Conservation (phyloP, 1,139 yeast genomes). For the Protomyces lactucae-debilis region DNA sequence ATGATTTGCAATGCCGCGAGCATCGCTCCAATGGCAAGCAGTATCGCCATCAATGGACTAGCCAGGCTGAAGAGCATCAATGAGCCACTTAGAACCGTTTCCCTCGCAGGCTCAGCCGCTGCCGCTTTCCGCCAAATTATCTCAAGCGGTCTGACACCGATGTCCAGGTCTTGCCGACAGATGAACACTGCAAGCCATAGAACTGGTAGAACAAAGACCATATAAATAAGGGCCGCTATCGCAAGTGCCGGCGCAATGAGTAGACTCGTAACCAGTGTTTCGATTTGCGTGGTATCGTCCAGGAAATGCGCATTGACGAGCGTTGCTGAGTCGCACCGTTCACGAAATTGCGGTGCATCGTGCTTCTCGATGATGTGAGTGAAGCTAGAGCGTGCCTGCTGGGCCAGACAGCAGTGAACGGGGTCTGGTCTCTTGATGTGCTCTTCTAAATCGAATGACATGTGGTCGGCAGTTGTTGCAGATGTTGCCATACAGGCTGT, state of each 20-base stretch:
- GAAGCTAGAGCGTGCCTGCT: no score
- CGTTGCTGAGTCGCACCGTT: background rate
- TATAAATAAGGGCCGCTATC: background rate
- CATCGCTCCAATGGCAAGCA: background rate
- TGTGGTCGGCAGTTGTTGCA: no score
- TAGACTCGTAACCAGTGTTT: background rate
- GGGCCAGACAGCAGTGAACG: no score
- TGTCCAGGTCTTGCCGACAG: background rate
- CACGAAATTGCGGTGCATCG: no score
- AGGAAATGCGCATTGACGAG: background rate
- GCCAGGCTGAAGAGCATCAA: background rate
- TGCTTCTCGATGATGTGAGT: no score
- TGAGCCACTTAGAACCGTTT: no score
- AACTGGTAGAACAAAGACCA: background rate
- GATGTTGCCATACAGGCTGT: no score
- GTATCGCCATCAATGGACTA: background rate
- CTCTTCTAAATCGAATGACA: no score
- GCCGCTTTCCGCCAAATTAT: background rate
- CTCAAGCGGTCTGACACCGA: background rate
- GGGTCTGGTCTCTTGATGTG: no score
- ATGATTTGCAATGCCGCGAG: background rate
- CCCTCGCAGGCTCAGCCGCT: background rate
- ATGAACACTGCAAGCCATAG: background rate
- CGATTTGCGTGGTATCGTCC: background rate
- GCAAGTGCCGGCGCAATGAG: background rate